phyloP scores from a whole-genome alignment of 352 stramenopile species.

The Peronospora tabacina region DNA sequence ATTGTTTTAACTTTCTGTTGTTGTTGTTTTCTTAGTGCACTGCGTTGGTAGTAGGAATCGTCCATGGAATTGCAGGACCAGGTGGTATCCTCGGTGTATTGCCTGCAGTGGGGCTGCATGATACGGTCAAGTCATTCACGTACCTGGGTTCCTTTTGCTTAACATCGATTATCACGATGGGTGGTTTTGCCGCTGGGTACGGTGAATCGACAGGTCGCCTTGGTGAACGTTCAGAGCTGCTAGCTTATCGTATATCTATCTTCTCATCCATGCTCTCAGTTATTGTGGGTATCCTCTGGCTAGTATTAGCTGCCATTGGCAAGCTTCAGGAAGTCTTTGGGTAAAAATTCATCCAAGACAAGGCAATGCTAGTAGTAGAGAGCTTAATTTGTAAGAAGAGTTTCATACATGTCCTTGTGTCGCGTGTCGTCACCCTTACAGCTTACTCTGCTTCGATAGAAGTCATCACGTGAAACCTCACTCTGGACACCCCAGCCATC shows the following conservation, averaged over 20 bases:
- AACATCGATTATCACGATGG: constrained; percentile 87
- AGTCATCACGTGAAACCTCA: background rate
- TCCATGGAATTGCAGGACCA: constrained; percentile 84
- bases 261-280: constrained; percentile 82
- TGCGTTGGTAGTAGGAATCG: constrained; percentile 78
- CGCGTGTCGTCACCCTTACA: constrained; percentile 14
- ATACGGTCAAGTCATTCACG: constrained; percentile 66
- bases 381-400: constrained; percentile 9
- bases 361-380: constrained; percentile 22
- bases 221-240: constrained; percentile 58
- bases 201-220: constrained; percentile 64
- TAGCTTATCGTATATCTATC: constrained; percentile 75
- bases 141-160: constrained; percentile 89
- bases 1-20: constrained; percentile 1
- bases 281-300: constrained; percentile 74
- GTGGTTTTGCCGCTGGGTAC: constrained; percentile 80
- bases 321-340: constrained; percentile 79
- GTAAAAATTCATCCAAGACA: constrained; percentile 28
- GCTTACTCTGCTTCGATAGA: constrained; percentile 3
- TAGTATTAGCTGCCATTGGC: constrained; percentile 62
- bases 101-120: constrained; percentile 81
- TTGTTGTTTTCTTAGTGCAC: constrained; percentile 38
- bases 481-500: background rate
- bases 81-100: constrained; percentile 84
- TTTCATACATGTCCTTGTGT: constrained; percentile 24